phyloP scores from a whole-genome alignment of 1,284 basidiomycete species.

The Ustilago esculenta region DNA sequence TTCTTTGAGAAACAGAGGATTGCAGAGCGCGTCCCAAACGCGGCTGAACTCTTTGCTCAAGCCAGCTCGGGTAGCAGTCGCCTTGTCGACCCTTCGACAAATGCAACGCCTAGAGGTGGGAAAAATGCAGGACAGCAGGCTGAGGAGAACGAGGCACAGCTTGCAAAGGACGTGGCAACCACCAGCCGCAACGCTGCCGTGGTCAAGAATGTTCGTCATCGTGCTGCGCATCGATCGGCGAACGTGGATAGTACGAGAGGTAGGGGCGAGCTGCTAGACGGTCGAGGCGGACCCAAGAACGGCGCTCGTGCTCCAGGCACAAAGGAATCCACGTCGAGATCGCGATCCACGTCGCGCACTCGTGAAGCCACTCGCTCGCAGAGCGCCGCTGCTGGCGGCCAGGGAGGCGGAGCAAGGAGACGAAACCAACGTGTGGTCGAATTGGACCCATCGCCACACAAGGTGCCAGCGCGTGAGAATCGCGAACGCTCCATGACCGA shows the following conservation, averaged over 20 bases:
- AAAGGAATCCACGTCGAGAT: not conserved
- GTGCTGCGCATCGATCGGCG: conserved; percentile 1
- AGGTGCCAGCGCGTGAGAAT: conserved; percentile 1
- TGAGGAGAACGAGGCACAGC: conserved; percentile 30
- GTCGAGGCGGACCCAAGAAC: not conserved
- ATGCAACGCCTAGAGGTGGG: not conserved
- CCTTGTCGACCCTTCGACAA: not conserved
- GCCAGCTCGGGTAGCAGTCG: not conserved
- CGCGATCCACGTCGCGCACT: conserved; percentile 10
- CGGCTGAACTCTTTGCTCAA: not conserved
- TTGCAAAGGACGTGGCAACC: conserved; percentile 26
- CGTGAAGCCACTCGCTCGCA: conserved; percentile 1
- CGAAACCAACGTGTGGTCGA: conserved; percentile 46
- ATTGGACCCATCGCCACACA: conserved; percentile 27
- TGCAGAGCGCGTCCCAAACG: conserved; percentile 36
- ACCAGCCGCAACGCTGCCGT: conserved; percentile 14
- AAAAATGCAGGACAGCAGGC: not conserved
- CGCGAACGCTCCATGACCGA: conserved; percentile 28
- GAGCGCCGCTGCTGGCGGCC: not conserved
- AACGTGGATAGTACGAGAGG: conserved; percentile 5
- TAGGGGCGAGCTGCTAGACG: conserved; percentile 8
- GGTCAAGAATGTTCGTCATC: conserved; percentile 29
- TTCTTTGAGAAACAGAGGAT: conserved; percentile 79
- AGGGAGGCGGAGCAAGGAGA: not conserved
- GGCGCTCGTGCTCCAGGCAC: not conserved